Percentiles rank a stretch among this genome's conserved stretches.
Conservation (phyloP, 2,329 filamentous ascomycete species). For the Lomentospora prolificans region DNA sequence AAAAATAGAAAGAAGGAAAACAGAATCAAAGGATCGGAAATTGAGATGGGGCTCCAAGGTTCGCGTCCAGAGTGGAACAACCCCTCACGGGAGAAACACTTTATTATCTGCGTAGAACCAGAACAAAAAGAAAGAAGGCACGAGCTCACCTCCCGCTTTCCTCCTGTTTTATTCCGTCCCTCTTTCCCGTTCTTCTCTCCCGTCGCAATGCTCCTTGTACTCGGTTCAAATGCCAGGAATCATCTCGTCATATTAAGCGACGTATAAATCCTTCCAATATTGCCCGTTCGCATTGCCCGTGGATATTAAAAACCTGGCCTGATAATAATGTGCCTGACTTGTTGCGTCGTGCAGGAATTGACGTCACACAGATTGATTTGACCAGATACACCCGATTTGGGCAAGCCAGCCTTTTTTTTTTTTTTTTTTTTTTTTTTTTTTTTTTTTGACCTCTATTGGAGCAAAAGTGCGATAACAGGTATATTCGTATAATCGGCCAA, state of each 20-base stretch:
- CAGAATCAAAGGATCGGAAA: neutral
- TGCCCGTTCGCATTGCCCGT: neutral
- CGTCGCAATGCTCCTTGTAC: neutral
- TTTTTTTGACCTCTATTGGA: no score
- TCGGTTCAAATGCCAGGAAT: neutral
- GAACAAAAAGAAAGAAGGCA: neutral
- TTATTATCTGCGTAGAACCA: neutral
- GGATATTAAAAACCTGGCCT: neutral
- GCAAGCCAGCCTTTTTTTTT: no score
- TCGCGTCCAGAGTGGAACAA: neutral
- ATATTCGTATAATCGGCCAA: no score
- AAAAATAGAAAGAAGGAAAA: neutral
- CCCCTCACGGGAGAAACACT: neutral
- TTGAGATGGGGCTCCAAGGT: neutral
- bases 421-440: no score
- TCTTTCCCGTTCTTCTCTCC: no score
- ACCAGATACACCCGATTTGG: no score
- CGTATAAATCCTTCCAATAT: neutral
- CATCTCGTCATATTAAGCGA: constrained; percentile 2
- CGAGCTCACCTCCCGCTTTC: neutral
- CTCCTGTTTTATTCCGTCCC: neutral
- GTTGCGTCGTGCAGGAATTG: no score
- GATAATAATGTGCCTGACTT: no score
- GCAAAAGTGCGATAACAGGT: no score
- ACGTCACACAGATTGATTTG: no score